Base-by-base conservation (phyloP, 495 filamentous ascomycete genomes). In the Pyronema domesticum region DNA sequence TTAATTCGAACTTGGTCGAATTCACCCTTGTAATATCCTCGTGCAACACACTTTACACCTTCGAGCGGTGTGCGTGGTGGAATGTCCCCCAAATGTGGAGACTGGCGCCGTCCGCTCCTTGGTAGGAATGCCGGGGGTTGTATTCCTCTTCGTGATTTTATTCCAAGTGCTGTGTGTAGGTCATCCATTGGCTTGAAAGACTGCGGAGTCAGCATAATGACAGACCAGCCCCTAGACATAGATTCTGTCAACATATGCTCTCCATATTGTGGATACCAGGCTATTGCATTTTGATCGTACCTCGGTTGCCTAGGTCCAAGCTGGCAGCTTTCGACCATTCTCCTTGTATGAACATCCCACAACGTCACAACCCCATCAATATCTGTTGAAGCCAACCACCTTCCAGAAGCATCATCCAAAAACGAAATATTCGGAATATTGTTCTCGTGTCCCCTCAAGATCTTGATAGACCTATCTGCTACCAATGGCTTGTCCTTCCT, bases 381-480 rank as follows among this genome's bases (percentile, higher is more conserved):
- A 57, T 88, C 84, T 9, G 79, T 79, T 17, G 82, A 87, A 14
- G 81, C 73, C 40, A 96, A 72, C 73, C 79, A 85, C 8, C 74
- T 68, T 1, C 83, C 87, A 10, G 76, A 67, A 7, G 73, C 68
- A 58, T 86, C 80, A 48, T 76, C 76, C 37, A 76, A 74, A 63
- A 96, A 95, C 9, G 77, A 71, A 13, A 96, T 70, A 36, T 72
- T 80, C 1, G 91, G 89, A 4, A 95, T 85, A 60, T 96, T 95
- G 15, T 64, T 46, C 0, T 47, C 30, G 37, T 66, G 63, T 9
- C 63, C 63, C 48, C 46, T 52, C 13, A 66, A 53, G 3, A 52
- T 60, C 49, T 62, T 66, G 33, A 61, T 57, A 1, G 48, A 36
- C 53, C 54, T 58, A 33, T 56, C 51, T 33, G 57, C 61, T n/a